Percentiles rank a stretch among this genome's conserved stretches.
These are phyloP conservation scores for Argentina anserina DNA, from an alignment of 306 rosid species.

Conservation along the genomic window DNA sequence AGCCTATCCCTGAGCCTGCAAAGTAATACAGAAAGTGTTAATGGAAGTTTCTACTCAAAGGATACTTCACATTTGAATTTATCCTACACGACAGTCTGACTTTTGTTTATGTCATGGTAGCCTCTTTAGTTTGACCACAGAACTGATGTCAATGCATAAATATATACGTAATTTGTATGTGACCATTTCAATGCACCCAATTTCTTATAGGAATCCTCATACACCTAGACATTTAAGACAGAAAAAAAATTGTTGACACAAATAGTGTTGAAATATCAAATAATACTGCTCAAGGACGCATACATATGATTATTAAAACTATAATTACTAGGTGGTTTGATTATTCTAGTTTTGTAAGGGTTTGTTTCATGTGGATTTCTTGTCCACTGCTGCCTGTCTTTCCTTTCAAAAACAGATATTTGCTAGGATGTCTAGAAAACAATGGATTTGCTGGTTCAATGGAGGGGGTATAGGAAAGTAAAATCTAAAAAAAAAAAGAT, in stretches of 20 bases:
- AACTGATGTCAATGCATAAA: neutral
- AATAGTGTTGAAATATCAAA: too few relatives aligned
- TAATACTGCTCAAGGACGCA: neutral
- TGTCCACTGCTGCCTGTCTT: neutral
- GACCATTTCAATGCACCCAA: neutral
- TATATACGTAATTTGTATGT: neutral
- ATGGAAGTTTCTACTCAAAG: neutral
- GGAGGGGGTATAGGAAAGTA: slow-evolving; percentile 3
- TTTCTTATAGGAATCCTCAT: neutral
- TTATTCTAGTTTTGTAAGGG: neutral
- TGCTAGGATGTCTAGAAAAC: neutral
- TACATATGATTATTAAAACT: neutral
- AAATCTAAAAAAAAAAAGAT: neutral
- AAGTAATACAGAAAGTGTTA: slow-evolving; percentile 11
- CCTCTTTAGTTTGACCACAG: neutral
- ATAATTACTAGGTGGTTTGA: neutral
- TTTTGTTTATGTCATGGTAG: neutral
- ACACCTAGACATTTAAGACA: neutral
- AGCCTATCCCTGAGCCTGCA: slow-evolving; percentile 91
- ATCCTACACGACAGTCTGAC: neutral
- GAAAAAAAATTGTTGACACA: too few relatives aligned
- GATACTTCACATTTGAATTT: neutral
- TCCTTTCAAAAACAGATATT: neutral
- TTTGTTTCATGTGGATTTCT: neutral
- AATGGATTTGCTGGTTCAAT: neutral